Evolutionary conservation across 2,329 filamentous ascomycete species (phyloP).

Genomic region (Phialophora chinensis): DNA sequence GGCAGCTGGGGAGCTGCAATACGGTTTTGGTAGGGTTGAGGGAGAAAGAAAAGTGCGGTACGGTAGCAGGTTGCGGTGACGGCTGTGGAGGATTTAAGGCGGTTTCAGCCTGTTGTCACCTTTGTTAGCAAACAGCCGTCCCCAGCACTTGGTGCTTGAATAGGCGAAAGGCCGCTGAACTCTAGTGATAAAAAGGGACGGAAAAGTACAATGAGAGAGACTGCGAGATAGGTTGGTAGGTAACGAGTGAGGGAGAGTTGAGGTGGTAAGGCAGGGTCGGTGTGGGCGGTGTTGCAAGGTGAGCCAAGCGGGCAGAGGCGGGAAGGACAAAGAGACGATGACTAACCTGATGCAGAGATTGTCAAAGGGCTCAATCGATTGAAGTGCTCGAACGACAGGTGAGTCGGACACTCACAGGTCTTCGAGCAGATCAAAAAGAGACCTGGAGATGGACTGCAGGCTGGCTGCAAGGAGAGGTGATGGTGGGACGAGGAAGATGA

Average conservation of each 20-base stretch:
- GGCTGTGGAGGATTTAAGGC: conserved; percentile 18
- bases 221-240: not conserved
- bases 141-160: not conserved
- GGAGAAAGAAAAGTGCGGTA: conserved; percentile 9
- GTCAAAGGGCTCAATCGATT: conserved; percentile 1
- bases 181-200: not conserved
- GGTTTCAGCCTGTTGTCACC: conserved; percentile 37
- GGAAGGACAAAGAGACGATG: conserved; percentile 14
- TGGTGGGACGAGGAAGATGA: conserved; percentile 14
- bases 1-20: conserved; percentile 29
- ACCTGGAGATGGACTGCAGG: conserved; percentile 1
- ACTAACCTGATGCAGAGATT: conserved; percentile 31
- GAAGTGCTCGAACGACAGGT: conserved; percentile 31
- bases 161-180: conserved; percentile 1
- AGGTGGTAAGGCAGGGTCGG: conserved; percentile 16
- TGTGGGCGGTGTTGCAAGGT: conserved; percentile 25
- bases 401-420: conserved; percentile 36
- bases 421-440: conserved; percentile 8
- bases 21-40: not conserved
- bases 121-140: conserved; percentile 24
- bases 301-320: conserved; percentile 19
- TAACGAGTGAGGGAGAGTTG: conserved; percentile 6
- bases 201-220: not conserved
- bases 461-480: conserved; percentile 1
- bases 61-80: conserved; percentile 17